These are phyloP conservation scores for Solanum appendiculatum DNA, from an alignment of 257 asterid species.

Conservation along the genomic window DNA sequence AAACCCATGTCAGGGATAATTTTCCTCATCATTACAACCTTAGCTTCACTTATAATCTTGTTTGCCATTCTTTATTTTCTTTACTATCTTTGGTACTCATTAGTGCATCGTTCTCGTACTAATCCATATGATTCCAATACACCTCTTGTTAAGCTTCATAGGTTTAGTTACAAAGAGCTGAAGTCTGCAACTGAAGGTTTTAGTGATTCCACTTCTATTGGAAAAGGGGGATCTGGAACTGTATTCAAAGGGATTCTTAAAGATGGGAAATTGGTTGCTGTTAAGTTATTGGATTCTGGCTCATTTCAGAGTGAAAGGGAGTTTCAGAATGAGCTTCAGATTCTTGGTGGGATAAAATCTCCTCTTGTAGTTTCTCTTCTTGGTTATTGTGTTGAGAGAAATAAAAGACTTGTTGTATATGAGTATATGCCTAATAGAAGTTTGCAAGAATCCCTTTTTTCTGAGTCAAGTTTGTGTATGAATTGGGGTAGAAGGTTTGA, in stretches of 20 bases:
- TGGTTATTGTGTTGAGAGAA: constrained; percentile 77
- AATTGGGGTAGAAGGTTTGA: constrained; percentile 68
- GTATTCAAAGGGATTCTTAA: constrained; percentile 69
- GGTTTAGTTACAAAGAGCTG: constrained; percentile 62
- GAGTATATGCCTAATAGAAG: constrained; percentile 92
- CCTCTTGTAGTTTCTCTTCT: constrained; percentile 55
- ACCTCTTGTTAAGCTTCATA: constrained; percentile 59
- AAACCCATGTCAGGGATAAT: constrained; percentile 29
- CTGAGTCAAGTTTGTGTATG: constrained; percentile 42
- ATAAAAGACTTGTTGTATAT: constrained; percentile 60
- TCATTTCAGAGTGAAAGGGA: constrained; percentile 72
- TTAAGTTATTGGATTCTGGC: constrained; percentile 55
- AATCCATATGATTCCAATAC: constrained; percentile 64
- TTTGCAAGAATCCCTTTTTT: constrained; percentile 71
- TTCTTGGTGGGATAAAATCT: constrained; percentile 65
- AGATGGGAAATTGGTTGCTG: constrained; percentile 79
- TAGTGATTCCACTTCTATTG: constrained; percentile 51
- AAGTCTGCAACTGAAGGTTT: constrained; percentile 66
- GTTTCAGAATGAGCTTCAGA: constrained; percentile 78
- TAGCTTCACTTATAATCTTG: constrained; percentile 44
- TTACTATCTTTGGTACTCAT: constrained; percentile 55
- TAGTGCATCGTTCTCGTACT: constrained; percentile 65
- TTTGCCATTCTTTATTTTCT: constrained; percentile 60
- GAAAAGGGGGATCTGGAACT: constrained; percentile 94
- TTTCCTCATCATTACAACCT: constrained; percentile 39